Evolutionary conservation across 2,329 filamentous ascomycete species (phyloP).

Genomic region (Aotearoamyces nothofagi): DNA sequence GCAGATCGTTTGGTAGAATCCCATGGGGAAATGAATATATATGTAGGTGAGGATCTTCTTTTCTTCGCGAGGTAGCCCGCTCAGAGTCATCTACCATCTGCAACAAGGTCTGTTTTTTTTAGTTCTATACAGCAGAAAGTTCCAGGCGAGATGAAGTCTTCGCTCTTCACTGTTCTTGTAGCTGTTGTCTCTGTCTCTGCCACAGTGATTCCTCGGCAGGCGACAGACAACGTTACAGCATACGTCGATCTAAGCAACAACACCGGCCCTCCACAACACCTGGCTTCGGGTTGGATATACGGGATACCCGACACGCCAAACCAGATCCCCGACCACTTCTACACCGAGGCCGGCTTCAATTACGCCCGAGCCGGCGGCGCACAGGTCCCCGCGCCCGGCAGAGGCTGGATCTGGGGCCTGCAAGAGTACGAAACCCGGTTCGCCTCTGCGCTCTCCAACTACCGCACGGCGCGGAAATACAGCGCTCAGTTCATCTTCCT

Average conservation of each 20-base stretch:
- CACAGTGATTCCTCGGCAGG: slow-evolving; percentile 5
- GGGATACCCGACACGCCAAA: slow-evolving; percentile 23
- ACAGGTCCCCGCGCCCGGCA: slow-evolving; percentile 19
- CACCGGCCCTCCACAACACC: slow-evolving; percentile 19
- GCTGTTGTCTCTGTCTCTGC: too few relatives aligned
- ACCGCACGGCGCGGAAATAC: slow-evolving; percentile 25
- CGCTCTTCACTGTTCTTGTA: slow-evolving; percentile 5
- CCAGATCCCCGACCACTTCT: slow-evolving; percentile 24
- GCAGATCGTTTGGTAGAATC: too few relatives aligned
- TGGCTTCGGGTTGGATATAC: slow-evolving; percentile 27
- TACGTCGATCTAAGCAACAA: slow-evolving; percentile 18
- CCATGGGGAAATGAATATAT: too few relatives aligned
- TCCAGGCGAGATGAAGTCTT: too few relatives aligned
- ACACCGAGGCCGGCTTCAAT: slow-evolving; percentile 24
- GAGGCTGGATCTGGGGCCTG: slow-evolving; percentile 25
- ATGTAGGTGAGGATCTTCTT: too few relatives aligned
- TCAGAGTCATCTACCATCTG: too few relatives aligned
- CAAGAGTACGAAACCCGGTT: slow-evolving; percentile 23
- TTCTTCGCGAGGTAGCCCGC: too few relatives aligned
- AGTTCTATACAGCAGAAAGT: too few relatives aligned
- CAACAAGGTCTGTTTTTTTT: slow-evolving; percentile 1
- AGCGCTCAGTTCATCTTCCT: slow-evolving; percentile 29
- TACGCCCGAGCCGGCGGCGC: slow-evolving; percentile 26
- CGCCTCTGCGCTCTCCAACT: slow-evolving; percentile 28
- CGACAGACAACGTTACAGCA: slow-evolving; percentile 9